Conservation (phyloP, 345 rosid genomes). For the Schrenkiella parvula region DNA sequence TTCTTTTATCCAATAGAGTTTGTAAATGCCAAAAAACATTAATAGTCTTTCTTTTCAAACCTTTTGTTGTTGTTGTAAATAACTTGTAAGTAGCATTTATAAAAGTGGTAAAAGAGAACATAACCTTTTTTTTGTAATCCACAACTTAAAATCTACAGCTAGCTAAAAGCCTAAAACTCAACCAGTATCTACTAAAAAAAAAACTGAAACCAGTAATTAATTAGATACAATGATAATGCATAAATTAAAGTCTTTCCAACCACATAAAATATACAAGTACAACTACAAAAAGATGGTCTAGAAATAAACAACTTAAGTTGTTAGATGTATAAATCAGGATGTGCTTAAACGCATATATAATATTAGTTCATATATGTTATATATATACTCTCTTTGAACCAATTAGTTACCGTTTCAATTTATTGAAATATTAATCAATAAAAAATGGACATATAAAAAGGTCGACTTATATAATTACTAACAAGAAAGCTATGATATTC, state of each 20-base stretch:
- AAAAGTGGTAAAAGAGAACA: too few species aligned
- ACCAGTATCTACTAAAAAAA: background rate
- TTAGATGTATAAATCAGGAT: background rate
- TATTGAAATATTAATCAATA: background rate
- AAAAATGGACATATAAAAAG: background rate
- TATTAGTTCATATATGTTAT: background rate
- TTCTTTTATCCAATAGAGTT: slow-evolving; percentile 15
- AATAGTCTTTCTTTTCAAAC: background rate
- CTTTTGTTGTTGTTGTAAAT: background rate
- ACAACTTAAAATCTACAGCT: background rate
- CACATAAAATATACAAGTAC: background rate
- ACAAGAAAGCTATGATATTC: background rate
- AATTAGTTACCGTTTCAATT: background rate
- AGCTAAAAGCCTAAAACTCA: background rate
- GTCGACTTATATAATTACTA: background rate
- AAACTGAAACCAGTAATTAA: background rate
- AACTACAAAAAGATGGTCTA: background rate
- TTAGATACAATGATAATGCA: background rate
- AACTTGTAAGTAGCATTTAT: background rate
- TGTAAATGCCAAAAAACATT: background rate
- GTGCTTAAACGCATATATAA: background rate
- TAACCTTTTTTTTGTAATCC: too few species aligned
- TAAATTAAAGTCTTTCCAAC: background rate
- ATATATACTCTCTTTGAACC: background rate
- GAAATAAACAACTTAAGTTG: background rate